Evolutionary conservation across 441 rosid genomes (phyloP).

Genomic region (Jatropha multifida): DNA sequence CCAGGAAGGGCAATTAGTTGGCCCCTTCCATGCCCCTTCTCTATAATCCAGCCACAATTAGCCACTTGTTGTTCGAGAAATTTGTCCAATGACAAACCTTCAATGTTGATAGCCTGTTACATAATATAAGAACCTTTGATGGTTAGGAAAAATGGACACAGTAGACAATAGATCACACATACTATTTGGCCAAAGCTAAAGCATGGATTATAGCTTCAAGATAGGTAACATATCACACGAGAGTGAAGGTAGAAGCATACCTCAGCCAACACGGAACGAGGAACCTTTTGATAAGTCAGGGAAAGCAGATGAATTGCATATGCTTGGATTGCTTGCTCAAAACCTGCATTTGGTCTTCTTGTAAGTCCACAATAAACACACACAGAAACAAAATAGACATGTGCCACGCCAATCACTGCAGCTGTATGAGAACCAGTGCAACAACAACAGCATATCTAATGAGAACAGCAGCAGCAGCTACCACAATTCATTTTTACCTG

Average conservation of each 20-base stretch:
- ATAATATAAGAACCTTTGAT: not conserved
- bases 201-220: not conserved
- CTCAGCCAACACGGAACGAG: slow-evolving; percentile 90
- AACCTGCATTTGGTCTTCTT: slow-evolving; percentile 54
- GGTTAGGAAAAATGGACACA: not conserved
- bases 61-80: slow-evolving; percentile 71
- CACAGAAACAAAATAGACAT: not conserved
- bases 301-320: slow-evolving; percentile 88
- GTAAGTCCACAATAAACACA: slow-evolving; percentile 18
- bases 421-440: not conserved
- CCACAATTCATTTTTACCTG: slow-evolving; percentile 48
- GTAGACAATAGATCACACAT: not conserved
- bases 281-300: slow-evolving; percentile 87
- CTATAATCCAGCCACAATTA: slow-evolving; percentile 70
- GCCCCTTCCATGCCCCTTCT: slow-evolving; percentile 58
- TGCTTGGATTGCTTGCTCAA: slow-evolving; percentile 88
- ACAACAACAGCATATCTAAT: not conserved
- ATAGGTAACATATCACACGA: not conserved
- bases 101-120: slow-evolving; percentile 76
- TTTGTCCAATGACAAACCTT: slow-evolving; percentile 83
- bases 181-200: not conserved
- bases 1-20: slow-evolving; percentile 60
- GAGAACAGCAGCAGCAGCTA: not conserved
- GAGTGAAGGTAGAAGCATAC: slow-evolving; percentile 38
- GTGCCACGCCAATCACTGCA: not conserved